Conservation (phyloP, 179 eudicot genomes). For the Beta macrorhiza region DNA sequence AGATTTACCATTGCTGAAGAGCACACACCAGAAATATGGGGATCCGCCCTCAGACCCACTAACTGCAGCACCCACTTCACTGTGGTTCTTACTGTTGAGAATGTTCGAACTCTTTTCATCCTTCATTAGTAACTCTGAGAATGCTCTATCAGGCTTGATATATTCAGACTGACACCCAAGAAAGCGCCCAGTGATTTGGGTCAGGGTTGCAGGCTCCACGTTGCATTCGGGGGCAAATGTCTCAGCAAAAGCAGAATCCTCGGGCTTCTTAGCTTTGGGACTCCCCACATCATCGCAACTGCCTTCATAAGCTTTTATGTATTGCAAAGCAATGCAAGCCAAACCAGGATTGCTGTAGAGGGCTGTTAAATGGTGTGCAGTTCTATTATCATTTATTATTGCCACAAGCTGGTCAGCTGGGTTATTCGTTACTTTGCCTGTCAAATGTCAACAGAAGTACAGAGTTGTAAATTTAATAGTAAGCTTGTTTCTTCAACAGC, state of each 20-base stretch:
- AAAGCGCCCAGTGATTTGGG: constrained; percentile 80
- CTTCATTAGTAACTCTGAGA: constrained; percentile 61
- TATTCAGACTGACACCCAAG: constrained; percentile 83
- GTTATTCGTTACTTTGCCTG: constrained; percentile 61
- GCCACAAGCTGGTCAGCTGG: constrained; percentile 87
- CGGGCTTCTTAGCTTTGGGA: constrained; percentile 60
- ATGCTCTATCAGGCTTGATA: constrained; percentile 53
- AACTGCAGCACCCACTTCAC: constrained; percentile 90
- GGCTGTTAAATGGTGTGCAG: constrained; percentile 50
- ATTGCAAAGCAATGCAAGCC: constrained; percentile 88
- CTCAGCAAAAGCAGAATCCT: constrained; percentile 63
- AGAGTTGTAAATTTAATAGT: too few species aligned
- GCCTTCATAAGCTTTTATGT: constrained; percentile 84
- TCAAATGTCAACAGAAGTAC: constrained; percentile 24
- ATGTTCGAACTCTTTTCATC: constrained; percentile 64
- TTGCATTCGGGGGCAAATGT: constrained; percentile 88
- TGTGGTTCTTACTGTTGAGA: constrained; percentile 69
- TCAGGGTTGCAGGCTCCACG: constrained; percentile 50
- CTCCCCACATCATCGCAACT: constrained; percentile 69
- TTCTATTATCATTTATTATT: constrained; percentile 60
- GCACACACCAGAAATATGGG: constrained; percentile 91
- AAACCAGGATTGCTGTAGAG: constrained; percentile 73
- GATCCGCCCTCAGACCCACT: constrained; percentile 74
- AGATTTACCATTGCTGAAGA: constrained; percentile 70
- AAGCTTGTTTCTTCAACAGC: too few species aligned